Percentiles rank a stretch among this genome's conserved stretches.
phyloP scores from a whole-genome alignment of 1,139 yeast genomes.

The Geotrichum citri-aurantii region DNA sequence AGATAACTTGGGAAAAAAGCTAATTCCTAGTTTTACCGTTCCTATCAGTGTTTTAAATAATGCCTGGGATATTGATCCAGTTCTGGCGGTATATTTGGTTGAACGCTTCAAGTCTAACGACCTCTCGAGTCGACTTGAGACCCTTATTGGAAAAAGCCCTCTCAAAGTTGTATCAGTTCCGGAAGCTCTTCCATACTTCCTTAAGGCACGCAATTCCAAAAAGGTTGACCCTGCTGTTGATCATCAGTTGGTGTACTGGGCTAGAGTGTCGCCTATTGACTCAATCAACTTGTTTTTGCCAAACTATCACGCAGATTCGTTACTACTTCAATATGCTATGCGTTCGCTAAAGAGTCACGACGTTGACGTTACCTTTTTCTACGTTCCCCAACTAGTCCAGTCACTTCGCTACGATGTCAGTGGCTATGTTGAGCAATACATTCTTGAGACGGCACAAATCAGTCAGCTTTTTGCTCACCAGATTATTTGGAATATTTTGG shows the following conservation, averaged over 20 bases:
- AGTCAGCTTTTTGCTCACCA: slow-evolving; percentile 94
- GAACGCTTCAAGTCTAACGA: slow-evolving; percentile 45
- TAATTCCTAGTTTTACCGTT: slow-evolving; percentile 18
- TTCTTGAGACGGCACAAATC: slow-evolving; percentile 86
- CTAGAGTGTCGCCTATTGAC: slow-evolving; percentile 74
- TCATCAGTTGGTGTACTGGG: slow-evolving; percentile 59
- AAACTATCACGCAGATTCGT: slow-evolving; percentile 60
- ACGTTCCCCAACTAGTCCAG: slow-evolving; percentile 97
- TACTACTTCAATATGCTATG: slow-evolving; percentile 79
- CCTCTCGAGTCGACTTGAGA: slow-evolving; percentile 42
- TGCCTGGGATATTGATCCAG: slow-evolving; percentile 68
- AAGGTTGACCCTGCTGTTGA: slow-evolving; percentile 13
- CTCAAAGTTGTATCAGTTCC: slow-evolving; percentile 55
- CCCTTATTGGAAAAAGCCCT: slow-evolving; percentile 52
- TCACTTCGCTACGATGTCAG: slow-evolving; percentile 71
- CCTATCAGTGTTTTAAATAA: slow-evolving; percentile 33
- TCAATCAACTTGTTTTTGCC: slow-evolving; percentile 83
- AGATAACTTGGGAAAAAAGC: slow-evolving; percentile 23
- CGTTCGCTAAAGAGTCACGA: slow-evolving; percentile 85
- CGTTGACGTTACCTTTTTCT: slow-evolving; percentile 84
- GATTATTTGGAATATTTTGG: slow-evolving; percentile 96
- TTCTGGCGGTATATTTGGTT: slow-evolving; percentile 66
- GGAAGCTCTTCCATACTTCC: slow-evolving; percentile 51
- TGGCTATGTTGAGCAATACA: slow-evolving; percentile 85
- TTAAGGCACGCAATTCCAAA: slow-evolving; percentile 19